Evolutionary conservation across 2,329 filamentous ascomycete genomes (phyloP).

Genomic region (Ambrosiella xylebori): DNA sequence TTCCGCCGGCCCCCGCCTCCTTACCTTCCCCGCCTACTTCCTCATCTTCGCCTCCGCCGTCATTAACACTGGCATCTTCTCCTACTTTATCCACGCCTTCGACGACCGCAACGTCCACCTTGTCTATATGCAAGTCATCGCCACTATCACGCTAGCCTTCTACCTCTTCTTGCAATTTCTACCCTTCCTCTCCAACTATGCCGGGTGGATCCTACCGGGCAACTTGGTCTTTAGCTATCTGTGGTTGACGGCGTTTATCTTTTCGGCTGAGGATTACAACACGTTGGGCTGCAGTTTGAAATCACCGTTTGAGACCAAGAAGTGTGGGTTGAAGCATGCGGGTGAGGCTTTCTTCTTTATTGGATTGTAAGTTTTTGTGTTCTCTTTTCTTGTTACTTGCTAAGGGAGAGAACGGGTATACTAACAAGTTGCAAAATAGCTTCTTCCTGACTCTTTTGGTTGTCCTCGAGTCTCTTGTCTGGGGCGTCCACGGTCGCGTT

Average conservation of each 20-base stretch:
- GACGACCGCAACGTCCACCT: conserved; percentile 14
- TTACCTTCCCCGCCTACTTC: conserved; percentile 15
- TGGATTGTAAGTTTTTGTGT: conserved; percentile 15
- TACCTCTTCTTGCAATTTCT: conserved; percentile 15
- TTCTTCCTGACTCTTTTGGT: conserved; percentile 6
- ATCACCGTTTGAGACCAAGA: not conserved
- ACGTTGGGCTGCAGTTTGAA: conserved; percentile 12
- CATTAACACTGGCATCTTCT: conserved; percentile 16
- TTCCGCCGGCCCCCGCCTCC: not conserved
- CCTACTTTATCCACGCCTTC: conserved; percentile 15
- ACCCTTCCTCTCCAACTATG: conserved; percentile 14
- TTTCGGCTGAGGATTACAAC: conserved; percentile 16
- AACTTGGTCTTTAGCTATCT: conserved; percentile 17
- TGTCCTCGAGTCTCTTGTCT: conserved; percentile 1
- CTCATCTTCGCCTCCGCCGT: conserved; percentile 15
- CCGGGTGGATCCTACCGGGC: conserved; percentile 15
- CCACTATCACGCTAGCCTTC: conserved; percentile 15
- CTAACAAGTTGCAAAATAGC: conserved; percentile 3
- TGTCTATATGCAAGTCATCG: conserved; percentile 16
- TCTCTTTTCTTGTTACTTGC: not conserved
- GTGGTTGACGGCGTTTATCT: conserved; percentile 18
- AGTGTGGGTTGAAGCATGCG: conserved; percentile 15
- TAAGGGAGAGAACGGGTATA: not conserved
- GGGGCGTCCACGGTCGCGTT: conserved; percentile 1
- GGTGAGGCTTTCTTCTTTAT: conserved; percentile 17